Evolutionary conservation across 257 asterid species (phyloP), one percentile per base, ranked within the genome.

Genomic region (Hygrophila difformis): DNA sequence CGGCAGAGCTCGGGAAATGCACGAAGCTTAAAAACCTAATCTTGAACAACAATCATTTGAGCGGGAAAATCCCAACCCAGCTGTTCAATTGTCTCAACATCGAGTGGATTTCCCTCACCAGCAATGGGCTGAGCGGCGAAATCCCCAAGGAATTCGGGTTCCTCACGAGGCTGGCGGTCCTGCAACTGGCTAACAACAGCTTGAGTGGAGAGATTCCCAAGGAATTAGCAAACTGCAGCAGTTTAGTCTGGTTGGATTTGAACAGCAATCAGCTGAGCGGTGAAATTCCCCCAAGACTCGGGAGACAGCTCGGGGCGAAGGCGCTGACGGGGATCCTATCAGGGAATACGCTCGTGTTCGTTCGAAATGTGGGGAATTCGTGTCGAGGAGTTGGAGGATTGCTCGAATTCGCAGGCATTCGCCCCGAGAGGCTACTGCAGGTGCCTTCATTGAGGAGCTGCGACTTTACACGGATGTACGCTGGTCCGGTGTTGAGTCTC

Each of bases 351-450:
- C 42, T 88, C 46, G 92, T 88, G 42, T 88, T 88, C 16, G 97
- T 84, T 1, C 67, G 95, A 24, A 88, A 84, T 3, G 85, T 88
- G 0, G 97, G 97, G 1, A 88, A 81, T 39, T 86, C 92, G 2
- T 88, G 97, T 77, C 74, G 80, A 51, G 97, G 97, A 51, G 93
- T 88, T 9, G 97, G 97, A 1, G 95, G 97, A 9, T 53, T 88
- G 60, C 87, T 88, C 2, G 97, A 88, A 48, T 88, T 88, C 22
- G 69, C 83, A 1, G 97, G 94, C 1, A 88, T 88, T 24, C 79
- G 95, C 0, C 87, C 95, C 2, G 93, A 88, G 31, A 65, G 95
- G 61, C 67, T 88, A 12, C 17, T 70, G 23, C 95, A 88, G 58
- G 84, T 79, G n/a, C 95, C 97, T 1, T 81, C 94, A 0, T 50